Evolutionary conservation across 1,284 basidiomycete genomes (phyloP).

Genomic region (Cystobasidium sp.): DNA sequence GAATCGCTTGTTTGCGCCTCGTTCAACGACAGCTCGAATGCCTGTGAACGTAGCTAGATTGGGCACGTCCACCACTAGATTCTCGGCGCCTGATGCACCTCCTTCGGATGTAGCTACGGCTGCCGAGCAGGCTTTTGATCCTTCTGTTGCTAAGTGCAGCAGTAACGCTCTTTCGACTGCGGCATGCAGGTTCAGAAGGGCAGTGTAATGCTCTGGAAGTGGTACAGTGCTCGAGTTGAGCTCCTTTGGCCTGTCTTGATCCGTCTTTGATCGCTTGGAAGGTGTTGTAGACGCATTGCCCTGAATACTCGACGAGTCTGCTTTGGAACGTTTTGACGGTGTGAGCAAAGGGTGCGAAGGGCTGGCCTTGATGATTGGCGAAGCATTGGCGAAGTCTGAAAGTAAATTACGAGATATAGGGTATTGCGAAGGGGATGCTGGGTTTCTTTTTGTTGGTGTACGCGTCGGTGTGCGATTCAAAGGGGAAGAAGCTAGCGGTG

Average conservation of each 20-base stretch:
- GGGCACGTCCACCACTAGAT: slow-evolving; percentile 27
- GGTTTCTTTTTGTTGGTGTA: neutral
- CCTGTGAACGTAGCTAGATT: slow-evolving; percentile 38
- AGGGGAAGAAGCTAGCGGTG: slow-evolving; percentile 17
- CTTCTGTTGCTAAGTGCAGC: slow-evolving; percentile 44
- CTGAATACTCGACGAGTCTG: neutral
- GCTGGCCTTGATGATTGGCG: slow-evolving; percentile 28
- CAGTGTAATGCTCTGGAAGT: slow-evolving; percentile 35
- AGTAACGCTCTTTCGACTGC: slow-evolving; percentile 43
- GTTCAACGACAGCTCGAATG: slow-evolving; percentile 38
- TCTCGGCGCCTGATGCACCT: slow-evolving; percentile 9
- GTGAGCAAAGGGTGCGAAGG: slow-evolving; percentile 33
- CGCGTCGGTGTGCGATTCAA: slow-evolving; percentile 17
- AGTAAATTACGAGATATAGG: slow-evolving; percentile 28
- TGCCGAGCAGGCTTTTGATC: slow-evolving; percentile 28
- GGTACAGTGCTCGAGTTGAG: slow-evolving; percentile 31
- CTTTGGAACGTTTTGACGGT: slow-evolving; percentile 25
- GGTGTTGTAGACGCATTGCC: neutral
- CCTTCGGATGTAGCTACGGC: neutral
- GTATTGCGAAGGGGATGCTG: slow-evolving; percentile 22
- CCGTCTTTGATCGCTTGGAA: neutral
- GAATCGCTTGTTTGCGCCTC: slow-evolving; percentile 33
- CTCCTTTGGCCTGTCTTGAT: neutral
- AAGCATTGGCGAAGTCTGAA: slow-evolving; percentile 23
- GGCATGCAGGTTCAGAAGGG: slow-evolving; percentile 37